These are phyloP conservation scores for Ampelomyces quisqualis DNA, from an alignment of 2,329 filamentous ascomycete genomes.

Conservation along the genomic window DNA sequence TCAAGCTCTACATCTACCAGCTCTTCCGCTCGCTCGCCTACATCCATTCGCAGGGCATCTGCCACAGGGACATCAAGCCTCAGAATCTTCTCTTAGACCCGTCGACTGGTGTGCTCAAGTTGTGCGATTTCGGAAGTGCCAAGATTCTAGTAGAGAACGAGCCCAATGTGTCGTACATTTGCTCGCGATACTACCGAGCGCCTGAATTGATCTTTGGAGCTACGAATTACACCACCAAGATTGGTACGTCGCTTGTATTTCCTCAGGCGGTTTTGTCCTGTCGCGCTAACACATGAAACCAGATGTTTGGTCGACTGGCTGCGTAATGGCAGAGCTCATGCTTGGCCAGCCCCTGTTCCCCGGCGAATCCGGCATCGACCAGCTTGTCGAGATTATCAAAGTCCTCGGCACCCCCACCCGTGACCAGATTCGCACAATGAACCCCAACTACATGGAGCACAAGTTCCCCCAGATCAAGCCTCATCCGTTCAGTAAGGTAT, in stretches of 20 bases:
- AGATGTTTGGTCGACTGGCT: conserved; percentile 99
- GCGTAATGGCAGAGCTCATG: conserved; percentile 99
- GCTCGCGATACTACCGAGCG: conserved; percentile 96
- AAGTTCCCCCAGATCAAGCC: conserved; percentile 99
- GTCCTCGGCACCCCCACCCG: conserved; percentile 93
- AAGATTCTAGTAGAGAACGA: conserved; percentile 99
- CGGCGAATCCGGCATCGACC: conserved; percentile 96
- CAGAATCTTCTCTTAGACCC: conserved; percentile 96
- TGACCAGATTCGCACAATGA: conserved; percentile 99
- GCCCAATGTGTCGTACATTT: conserved; percentile 99
- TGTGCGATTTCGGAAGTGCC: conserved; percentile 98
- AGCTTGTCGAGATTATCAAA: conserved; percentile 99
- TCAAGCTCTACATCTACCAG: conserved; percentile 99
- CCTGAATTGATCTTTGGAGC: conserved; percentile 98
- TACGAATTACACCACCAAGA: conserved; percentile 99
- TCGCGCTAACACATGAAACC: conserved; percentile 27
- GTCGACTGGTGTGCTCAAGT: conserved; percentile 85
- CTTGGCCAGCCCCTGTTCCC: conserved; percentile 96
- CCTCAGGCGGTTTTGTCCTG: conserved; percentile 5
- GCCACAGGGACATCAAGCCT: conserved; percentile 98
- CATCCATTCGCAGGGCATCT: conserved; percentile 98
- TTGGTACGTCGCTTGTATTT: conserved; percentile 65
- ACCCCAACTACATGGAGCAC: conserved; percentile 99
- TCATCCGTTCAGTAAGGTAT: conserved; percentile 92
- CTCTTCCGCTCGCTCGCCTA: conserved; percentile 97